Base-by-base conservation (phyloP, 192 early-diverging fungal species). In the Backusella circina region DNA sequence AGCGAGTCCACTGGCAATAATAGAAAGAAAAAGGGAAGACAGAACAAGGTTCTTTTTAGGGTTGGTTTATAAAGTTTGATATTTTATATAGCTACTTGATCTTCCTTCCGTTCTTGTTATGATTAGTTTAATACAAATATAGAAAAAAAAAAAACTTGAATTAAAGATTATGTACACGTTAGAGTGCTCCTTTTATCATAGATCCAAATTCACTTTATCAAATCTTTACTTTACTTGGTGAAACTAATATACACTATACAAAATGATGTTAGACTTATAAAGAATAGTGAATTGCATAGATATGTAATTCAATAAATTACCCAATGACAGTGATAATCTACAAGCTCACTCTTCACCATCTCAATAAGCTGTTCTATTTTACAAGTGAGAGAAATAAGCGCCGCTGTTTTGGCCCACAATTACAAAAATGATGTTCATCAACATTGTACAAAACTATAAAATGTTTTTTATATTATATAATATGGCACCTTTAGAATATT, bases 1-100 rank as follows among this genome's bases (percentile, higher is more conserved):
- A 70, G 13, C 18, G 21, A 28, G 15, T 41, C n/a, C 30, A 70
- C 26, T 39, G 23, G 12, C 2, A 35, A 28, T 41, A 44, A 15
- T 30, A 70, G 31, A 47, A 70, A 70, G 41, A 70, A 70, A 26
- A 70, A 70, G 23, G 69, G 69, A 16, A 47, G 41, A 70, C 38
- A 70, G 15, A 70, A 70, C 18, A 41, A 70, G 21, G 41, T 70
- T 30, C 39, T 70, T 9, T 70, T 70, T 41, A 47, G 69, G 39
- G 69, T 70, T 15, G 69, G 69, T 32, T 70, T 47, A 70, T 70
- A 47, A 41, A 12, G 54, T 61, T 61, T 9, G 54, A 61, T 28
- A 61, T 8, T 13, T 61, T 61, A 54, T 28, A 61, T 2, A 57
- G 23, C 21, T 28, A 61, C 7, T 13, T 23, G n/a, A n/a, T n/a